Evolutionary conservation across 768 basidiomycete species (phyloP), one percentile per base, ranked within the genome.

Genomic region (Mycena polygramma): DNA sequence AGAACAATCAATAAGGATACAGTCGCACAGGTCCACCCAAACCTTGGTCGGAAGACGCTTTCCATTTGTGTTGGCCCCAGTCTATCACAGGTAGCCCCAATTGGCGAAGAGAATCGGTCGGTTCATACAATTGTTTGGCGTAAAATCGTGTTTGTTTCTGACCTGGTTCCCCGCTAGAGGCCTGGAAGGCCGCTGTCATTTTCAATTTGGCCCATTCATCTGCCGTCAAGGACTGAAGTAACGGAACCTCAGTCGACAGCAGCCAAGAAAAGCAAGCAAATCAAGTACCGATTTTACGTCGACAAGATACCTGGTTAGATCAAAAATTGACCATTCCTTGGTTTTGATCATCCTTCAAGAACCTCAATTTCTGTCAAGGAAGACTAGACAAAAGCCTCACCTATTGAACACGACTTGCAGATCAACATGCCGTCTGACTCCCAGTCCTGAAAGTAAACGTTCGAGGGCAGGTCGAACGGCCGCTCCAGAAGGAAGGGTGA

Each of bases 361-460:
- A 24, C 45, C 49, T 61, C 39, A 72, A 57, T 22, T 37, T 49
- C 35, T 48, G 61, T 46, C 22, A 43, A 37, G 35, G 9, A 53
- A 13, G 35, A 36, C 8, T 10, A 43, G 8, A 35, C 8, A 11
- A 5, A 13, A 49, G 2, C 73, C 84, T 57, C 62, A 94, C 91
- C 96, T 87, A 63, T 92, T 89, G 77, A 99, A 99, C n/a, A 99
- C 87, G 4, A 98, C 83, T 78, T 98, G 96, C 2, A 98, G 84
- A 69, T 98, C 94, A 9, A 98, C 95, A 72, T 97, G 96, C 77
- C 91, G 94, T 20, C 95, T 88, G 14, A 98, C 94, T 14, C 96
- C 97, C 0, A 98, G 81, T 2, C 86, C 87, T 36, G 88, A 83
- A 8, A 96, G 80, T 4, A 95, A 78, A 71, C 88, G 91, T 77